Base-by-base conservation (phyloP, 305 asterid genomes). In the Plantago coronopus region DNA sequence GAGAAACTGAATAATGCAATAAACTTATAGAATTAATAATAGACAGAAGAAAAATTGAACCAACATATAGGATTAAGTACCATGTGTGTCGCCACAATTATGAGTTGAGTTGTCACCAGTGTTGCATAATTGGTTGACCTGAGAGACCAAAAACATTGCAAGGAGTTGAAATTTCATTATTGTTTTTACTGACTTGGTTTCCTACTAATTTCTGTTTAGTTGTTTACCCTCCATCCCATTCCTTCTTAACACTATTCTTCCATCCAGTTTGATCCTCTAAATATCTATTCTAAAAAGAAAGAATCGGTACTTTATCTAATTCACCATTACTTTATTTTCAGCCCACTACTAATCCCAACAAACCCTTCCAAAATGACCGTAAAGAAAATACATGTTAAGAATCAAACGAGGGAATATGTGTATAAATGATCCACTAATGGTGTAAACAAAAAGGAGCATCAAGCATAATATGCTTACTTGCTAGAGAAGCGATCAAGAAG, bases 121-220 rank as follows among this genome's bases (percentile, higher is more conserved):
- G 81, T 81, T 2, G 95, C 96, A 79, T 89, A 89, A 83, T 89
- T 89, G 66, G 97, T 77, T 59, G 97, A 84, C 81, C 96, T 88
- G 73, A 64, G 62, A 77, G 40, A 66, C 68, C 37, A 71, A 65
- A n/a, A 72, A 43, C 64, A 72, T 16, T 65, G 65, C 55, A 29
- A 49, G 54, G 23, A 62, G 54, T 62, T 65, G 13, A 18, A n/a
- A 15, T 25, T 60, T 48, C 47, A 34, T 43, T 61, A 29, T 59
- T 48, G 38, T 25, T 23, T 48, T 34, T 44, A 25, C 57, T 58
- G 53, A 38, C 51, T 57, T 57, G 47, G 18, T 31, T 44, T 45
- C 47, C 63, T 17, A 54, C 31, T 9, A 29, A 29, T 29, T n/a
- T 29, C 37, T 29, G 37, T 29, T 25, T 25, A 2, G 4, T 5